These are phyloP conservation scores for Proliferodiscus dingleyae DNA, from an alignment of 2,329 filamentous ascomycete species.

Conservation along the genomic window DNA sequence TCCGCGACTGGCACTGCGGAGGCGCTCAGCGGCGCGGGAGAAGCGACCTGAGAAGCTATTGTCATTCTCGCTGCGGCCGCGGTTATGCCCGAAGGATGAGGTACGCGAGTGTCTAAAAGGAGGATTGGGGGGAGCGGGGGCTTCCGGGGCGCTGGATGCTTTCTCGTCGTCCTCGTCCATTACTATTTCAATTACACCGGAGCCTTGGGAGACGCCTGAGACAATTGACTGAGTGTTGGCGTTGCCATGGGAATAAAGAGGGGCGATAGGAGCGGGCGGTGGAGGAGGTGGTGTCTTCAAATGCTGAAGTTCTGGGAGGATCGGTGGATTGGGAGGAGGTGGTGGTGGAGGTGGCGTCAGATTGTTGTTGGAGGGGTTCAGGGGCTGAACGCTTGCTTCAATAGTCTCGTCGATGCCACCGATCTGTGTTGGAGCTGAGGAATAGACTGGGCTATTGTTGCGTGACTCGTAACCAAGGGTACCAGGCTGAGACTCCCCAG, in stretches of 20 bases:
- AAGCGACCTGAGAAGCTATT: slow-evolving; percentile 49
- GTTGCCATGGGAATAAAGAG: slow-evolving; percentile 41
- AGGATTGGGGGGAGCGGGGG: slow-evolving; percentile 33
- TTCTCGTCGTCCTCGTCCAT: slow-evolving; percentile 50
- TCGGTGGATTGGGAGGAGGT: slow-evolving; percentile 45
- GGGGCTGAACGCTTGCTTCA: slow-evolving; percentile 33
- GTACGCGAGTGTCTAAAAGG: slow-evolving; percentile 32
- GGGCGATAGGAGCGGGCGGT: slow-evolving; percentile 54
- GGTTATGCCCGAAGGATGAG: slow-evolving; percentile 41
- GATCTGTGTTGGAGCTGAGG: slow-evolving; percentile 25
- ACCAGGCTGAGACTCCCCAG: slow-evolving; percentile 29
- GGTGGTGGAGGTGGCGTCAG: slow-evolving; percentile 47
- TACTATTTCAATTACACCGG: slow-evolving; percentile 61
- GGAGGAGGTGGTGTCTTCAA: slow-evolving; percentile 57
- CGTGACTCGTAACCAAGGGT: slow-evolving; percentile 28
- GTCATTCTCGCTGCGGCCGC: slow-evolving; percentile 52
- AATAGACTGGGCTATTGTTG: slow-evolving; percentile 26
- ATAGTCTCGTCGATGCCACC: slow-evolving; percentile 45
- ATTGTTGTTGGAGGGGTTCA: slow-evolving; percentile 46
- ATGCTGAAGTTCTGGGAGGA: slow-evolving; percentile 60
- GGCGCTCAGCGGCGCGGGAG: slow-evolving; percentile 53
- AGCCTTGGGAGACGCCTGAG: slow-evolving; percentile 40
- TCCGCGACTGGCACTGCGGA: slow-evolving; percentile 55
- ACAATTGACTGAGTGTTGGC: slow-evolving; percentile 31
- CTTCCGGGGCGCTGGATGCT: slow-evolving; percentile 11